These are phyloP conservation scores for Oryza rufipogon DNA, from an alignment of 176 grass and related monocot genomes.

Conservation along the genomic window DNA sequence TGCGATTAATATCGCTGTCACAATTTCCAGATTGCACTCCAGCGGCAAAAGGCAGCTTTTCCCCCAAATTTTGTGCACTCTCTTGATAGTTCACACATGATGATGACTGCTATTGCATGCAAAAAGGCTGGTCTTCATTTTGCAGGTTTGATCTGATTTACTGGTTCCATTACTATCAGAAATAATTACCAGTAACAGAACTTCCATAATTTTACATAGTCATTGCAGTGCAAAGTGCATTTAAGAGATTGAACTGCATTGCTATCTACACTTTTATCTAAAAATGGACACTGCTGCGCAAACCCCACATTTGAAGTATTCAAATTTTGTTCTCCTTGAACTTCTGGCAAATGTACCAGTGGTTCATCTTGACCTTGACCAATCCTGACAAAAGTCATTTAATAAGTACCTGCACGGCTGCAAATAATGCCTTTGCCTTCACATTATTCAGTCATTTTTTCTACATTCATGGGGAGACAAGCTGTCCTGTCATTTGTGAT, in stretches of 20 bases:
- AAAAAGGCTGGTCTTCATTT: conserved; percentile 82
- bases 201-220: not conserved
- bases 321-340: conserved; percentile 1
- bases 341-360: not conserved
- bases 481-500: not conserved
- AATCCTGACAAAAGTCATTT: not conserved
- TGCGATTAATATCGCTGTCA: conserved; percentile 32
- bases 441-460: not conserved
- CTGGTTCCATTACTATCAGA: conserved; percentile 19
- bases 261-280: not conserved
- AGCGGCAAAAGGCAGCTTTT: conserved; percentile 81
- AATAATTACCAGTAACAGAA: conserved; percentile 2
- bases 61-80: conserved; percentile 98
- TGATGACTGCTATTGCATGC: conserved; percentile 97
- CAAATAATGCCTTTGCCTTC: not conserved
- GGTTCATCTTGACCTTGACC: conserved; percentile 1
- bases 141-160: conserved; percentile 58
- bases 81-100: conserved; percentile 99
- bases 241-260: not conserved
- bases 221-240: not conserved
- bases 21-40: conserved; percentile 69
- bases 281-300: not conserved
- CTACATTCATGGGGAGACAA: not conserved
- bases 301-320: not conserved
- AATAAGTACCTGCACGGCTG: not conserved